A percentile compares a stretch with the other conserved stretches of the same genome.
These are phyloP conservation scores for Cytidiella melzeri DNA, from an alignment of 768 basidiomycete species.

Conservation along the genomic window DNA sequence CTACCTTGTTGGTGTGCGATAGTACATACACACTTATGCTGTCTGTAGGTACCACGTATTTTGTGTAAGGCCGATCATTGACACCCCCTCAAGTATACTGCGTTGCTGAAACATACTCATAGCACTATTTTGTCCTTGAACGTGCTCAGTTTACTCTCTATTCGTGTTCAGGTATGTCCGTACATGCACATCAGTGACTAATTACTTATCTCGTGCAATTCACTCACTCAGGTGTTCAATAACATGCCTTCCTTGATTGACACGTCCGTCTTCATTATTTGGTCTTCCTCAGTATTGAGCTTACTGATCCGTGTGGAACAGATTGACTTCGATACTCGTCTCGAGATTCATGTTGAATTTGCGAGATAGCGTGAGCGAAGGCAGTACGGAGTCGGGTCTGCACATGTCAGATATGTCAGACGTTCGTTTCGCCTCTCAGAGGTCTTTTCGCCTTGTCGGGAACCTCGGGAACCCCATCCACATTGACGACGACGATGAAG, in stretches of 20 bases:
- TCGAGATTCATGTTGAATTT: slow-evolving; percentile 11
- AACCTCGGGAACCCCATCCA: neutral
- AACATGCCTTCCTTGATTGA: slow-evolving; percentile 9
- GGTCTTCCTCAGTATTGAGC: too few species aligned
- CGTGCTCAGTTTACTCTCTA: slow-evolving; percentile 6
- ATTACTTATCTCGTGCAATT: neutral
- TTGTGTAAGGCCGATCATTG: slow-evolving; percentile 7
- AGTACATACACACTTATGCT: neutral
- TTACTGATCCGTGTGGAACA: too few species aligned
- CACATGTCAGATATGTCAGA: neutral
- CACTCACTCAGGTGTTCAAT: slow-evolving; percentile 8
- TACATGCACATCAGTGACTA: neutral
- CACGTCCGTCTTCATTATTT: slow-evolving; percentile 2
- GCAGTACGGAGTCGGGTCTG: too few species aligned
- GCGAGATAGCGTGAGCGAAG: neutral
- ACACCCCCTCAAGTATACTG: neutral
- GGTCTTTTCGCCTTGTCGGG: neutral
- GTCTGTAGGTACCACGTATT: slow-evolving; percentile 10
- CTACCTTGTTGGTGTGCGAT: neutral
- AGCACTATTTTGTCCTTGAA: slow-evolving; percentile 4
- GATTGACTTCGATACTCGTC: slow-evolving; percentile 9
- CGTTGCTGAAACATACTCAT: neutral
- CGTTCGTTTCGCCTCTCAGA: neutral
- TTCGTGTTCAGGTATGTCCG: slow-evolving; percentile 5
- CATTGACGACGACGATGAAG: neutral